These are phyloP conservation scores for Xylaria sp. DNA, from an alignment of 2,329 filamentous ascomycete genomes.

Conservation along the genomic window DNA sequence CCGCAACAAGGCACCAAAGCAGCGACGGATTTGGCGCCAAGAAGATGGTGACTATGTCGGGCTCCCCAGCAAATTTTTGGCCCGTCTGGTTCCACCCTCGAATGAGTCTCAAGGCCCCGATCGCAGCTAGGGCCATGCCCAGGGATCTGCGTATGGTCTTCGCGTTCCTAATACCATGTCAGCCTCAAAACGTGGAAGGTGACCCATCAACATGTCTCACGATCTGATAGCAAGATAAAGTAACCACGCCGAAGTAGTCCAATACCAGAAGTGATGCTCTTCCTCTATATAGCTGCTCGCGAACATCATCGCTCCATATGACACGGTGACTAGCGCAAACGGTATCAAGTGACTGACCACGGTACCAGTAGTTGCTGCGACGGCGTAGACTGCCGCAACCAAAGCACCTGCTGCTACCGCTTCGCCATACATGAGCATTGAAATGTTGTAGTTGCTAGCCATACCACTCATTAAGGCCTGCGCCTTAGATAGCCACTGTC, in stretches of 20 bases:
- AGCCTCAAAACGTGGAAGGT: background rate
- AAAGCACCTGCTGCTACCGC: constrained; percentile 42
- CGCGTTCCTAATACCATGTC: constrained; percentile 20
- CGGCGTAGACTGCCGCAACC: constrained; percentile 20
- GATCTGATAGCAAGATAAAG: constrained; percentile 54
- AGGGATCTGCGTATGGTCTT: constrained; percentile 33
- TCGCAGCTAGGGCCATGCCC: constrained; percentile 47
- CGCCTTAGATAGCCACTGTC: constrained; percentile 68
- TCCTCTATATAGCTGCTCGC: constrained; percentile 97
- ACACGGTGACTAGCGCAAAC: constrained; percentile 55
- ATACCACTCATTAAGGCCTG: constrained; percentile 84
- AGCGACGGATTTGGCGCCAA: constrained; percentile 64
- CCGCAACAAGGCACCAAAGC: constrained; percentile 74
- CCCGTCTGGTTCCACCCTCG: constrained; percentile 95
- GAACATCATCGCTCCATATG: constrained; percentile 91
- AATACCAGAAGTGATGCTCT: constrained; percentile 99
- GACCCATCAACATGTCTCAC: constrained; percentile 22
- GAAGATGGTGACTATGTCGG: constrained; percentile 79
- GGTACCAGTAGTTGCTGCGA: constrained; percentile 36
- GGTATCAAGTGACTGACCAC: constrained; percentile 41
- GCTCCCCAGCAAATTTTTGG: constrained; percentile 90
- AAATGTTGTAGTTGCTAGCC: constrained; percentile 87
- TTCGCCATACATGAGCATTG: constrained; percentile 55
- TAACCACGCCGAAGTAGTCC: constrained; percentile 75
- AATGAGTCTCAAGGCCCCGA: constrained; percentile 66